Base-by-base conservation (phyloP, 2,329 filamentous ascomycete genomes). In the Talaromyces sp. region DNA sequence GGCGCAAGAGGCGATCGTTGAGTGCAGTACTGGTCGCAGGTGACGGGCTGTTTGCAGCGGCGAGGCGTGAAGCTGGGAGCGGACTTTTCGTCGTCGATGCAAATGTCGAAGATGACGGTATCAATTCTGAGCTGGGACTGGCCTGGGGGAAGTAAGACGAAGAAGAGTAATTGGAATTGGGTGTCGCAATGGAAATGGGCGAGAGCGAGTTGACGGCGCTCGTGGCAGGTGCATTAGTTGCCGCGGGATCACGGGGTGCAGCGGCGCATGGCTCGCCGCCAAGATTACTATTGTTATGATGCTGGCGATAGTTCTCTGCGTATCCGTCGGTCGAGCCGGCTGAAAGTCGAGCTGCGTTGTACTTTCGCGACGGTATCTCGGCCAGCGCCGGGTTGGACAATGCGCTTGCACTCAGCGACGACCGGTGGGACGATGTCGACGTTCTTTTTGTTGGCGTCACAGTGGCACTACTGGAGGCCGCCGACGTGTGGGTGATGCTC, bases 51-150 rank as follows among this genome's bases (percentile, higher is more conserved):
- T 27, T 49, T 35, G 59, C n/a, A 39, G 59, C 7, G 8, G 6
- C 11, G 47, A 56, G 57, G 69, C 79, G 82, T 68, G 78, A 78
- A 58, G 81, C 83, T 27, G 81, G 81, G 47, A 82, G 82, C 35
- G 81, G 77, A 68, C 78, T 73, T 73, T 76, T 76, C 41, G 61
- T 57, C 5, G 50, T 25, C 8, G 61, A 41, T 22, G 61, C 49
- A 17, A 50, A 63, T 5, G 47, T 35, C 58, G 65, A 66, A 80
- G 37, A 80, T 87, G 41, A 84, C 84, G 62, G 75, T 69, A 2
- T 19, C 3, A 13, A 76, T 84, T 35, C 81, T 83, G 19, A 74
- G 79, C 25, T 68, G 4, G 73, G 67, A 27, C 54, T 66, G n/a
- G 69, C 66, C 47, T 80, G 80, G 22, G 76, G 86, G 62, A 50